phyloP scores from a whole-genome alignment of 140 eudicot genomes.

The Anethum foeniculum region DNA sequence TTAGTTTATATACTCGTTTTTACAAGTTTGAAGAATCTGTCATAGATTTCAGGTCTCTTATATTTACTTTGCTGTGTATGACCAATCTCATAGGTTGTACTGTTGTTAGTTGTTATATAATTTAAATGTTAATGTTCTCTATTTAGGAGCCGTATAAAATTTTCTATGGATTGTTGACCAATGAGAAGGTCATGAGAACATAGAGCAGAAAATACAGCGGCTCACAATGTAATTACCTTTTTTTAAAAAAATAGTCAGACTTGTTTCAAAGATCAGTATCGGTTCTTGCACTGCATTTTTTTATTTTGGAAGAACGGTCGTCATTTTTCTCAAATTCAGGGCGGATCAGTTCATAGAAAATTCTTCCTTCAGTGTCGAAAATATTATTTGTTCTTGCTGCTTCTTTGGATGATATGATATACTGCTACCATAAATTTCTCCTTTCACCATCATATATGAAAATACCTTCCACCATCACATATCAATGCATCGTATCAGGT shows the following conservation, averaged over 20 bases:
- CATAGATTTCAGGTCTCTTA: not conserved
- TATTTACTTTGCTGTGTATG: not conserved
- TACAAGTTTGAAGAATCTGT: not conserved
- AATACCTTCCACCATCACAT: not conserved
- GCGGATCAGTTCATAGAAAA: not conserved
- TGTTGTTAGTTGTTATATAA: slow-evolving; percentile 2
- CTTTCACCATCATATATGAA: not conserved
- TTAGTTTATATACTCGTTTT: not conserved
- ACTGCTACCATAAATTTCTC: not conserved
- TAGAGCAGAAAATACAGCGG: not conserved
- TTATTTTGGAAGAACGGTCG: not conserved
- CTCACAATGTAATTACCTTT: not conserved
- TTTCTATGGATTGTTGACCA: not conserved
- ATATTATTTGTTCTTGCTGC: slow-evolving; percentile 2
- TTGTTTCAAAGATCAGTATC: not conserved
- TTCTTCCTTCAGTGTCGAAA: not conserved
- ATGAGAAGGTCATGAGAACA: slow-evolving; percentile 1
- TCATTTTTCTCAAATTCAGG: too few relatives aligned
- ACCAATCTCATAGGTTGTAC: slow-evolving; percentile 2
- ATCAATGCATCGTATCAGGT: not conserved
- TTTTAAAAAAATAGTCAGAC: not conserved
- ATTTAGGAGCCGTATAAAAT: not conserved
- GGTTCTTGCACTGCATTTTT: not conserved
- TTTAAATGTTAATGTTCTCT: not conserved
- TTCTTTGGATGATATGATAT: not conserved